Evolutionary conservation across 257 asterid species (phyloP).

Genomic region (Verbascum thapsus): DNA sequence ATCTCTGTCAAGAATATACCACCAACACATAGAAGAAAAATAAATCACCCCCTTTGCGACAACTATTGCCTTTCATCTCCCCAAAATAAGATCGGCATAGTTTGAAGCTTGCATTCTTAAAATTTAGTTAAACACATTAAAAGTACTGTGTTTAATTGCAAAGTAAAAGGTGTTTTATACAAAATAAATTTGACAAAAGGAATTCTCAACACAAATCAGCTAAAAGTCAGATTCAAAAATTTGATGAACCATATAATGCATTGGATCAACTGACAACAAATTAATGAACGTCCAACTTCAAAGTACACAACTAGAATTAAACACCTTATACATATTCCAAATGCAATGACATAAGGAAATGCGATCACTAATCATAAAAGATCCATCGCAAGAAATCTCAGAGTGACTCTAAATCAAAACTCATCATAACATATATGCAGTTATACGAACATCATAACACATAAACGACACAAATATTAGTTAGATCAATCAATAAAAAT

Average conservation of each 20-base stretch:
- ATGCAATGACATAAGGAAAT: too few species aligned
- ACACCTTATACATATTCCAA: not conserved
- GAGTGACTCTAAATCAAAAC: not conserved
- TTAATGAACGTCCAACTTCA: not conserved
- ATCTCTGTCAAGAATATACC: not conserved
- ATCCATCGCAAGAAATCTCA: conserved; percentile 7
- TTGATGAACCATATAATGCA: conserved; percentile 6
- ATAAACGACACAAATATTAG: too few species aligned
- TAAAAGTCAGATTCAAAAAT: conserved; percentile 3
- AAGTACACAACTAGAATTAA: not conserved
- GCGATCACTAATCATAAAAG: too few species aligned
- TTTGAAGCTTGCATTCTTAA: not conserved
- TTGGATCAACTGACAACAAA: not conserved
- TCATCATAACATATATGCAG: not conserved
- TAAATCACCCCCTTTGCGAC: too few species aligned
- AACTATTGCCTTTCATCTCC: too few species aligned
- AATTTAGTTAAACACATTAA: not conserved
- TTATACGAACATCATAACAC: too few species aligned
- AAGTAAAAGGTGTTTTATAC: not conserved
- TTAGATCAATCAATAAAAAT: too few species aligned
- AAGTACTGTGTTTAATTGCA: too few species aligned
- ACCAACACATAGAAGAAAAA: not conserved
- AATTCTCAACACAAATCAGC: not conserved
- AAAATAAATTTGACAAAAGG: not conserved
- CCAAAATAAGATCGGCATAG: not conserved